phyloP scores from a whole-genome alignment of 2,329 filamentous ascomycete species.

The Pyrenophora seminiperda region DNA sequence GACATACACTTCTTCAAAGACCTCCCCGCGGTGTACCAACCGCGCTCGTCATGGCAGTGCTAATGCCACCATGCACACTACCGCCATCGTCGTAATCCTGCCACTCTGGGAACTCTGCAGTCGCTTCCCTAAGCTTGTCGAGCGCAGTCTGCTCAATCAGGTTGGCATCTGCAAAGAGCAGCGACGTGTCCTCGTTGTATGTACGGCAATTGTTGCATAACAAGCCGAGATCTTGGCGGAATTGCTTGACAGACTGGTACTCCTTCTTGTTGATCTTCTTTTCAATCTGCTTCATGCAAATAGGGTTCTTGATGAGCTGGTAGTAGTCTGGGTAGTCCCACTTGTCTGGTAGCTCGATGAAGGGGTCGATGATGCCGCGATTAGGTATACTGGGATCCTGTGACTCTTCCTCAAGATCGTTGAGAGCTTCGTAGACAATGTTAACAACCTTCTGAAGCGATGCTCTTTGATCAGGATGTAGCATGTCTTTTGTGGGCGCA shows the following conservation, averaged over 20 bases:
- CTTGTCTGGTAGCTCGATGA: constrained; percentile 88
- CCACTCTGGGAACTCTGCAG: constrained; percentile 61
- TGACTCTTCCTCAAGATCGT: constrained; percentile 82
- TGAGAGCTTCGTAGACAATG: constrained; percentile 76
- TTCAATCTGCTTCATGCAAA: constrained; percentile 94
- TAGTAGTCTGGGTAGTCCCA: constrained; percentile 95
- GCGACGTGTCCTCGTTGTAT: constrained; percentile 94
- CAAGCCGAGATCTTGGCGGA: constrained; percentile 80
- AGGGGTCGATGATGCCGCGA: constrained; percentile 89
- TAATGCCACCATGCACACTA: constrained; percentile 55
- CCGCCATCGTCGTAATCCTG: constrained; percentile 61
- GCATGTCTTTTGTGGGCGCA: constrained; percentile 68
- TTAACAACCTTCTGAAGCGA: constrained; percentile 81
- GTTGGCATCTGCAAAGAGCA: constrained; percentile 90
- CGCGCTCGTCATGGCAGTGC: constrained; percentile 39
- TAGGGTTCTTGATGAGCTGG: constrained; percentile 85
- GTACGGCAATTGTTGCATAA: constrained; percentile 91
- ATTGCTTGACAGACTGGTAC: constrained; percentile 79
- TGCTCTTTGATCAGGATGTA: constrained; percentile 72
- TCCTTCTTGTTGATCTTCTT: constrained; percentile 96
- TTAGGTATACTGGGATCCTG: constrained; percentile 62
- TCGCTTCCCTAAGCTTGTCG: constrained; percentile 60
- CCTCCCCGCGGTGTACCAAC: constrained; percentile 40
- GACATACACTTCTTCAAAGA: constrained; percentile 18
- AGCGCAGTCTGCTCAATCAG: constrained; percentile 73